Evolutionary conservation across 257 asterid genomes (phyloP).

Genomic region (Nicotiana obtusifolia): DNA sequence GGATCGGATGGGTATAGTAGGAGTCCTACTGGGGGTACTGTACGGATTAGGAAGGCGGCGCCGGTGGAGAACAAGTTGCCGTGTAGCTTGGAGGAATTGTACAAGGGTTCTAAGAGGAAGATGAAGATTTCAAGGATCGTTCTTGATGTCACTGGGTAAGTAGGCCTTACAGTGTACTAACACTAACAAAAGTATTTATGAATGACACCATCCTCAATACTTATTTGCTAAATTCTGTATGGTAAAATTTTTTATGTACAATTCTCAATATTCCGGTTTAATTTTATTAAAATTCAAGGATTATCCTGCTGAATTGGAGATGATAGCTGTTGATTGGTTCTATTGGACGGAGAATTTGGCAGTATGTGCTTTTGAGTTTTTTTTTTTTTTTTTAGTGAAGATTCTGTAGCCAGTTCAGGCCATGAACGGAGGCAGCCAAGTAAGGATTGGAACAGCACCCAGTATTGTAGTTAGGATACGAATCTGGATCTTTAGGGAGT

Average conservation of each 20-base stretch:
- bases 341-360: too few species aligned
- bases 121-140: conserved; percentile 65
- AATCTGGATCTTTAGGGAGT: neutral
- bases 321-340: too few species aligned
- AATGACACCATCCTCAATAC: too few species aligned
- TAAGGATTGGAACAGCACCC: neutral
- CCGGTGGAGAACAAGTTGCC: conserved; percentile 71
- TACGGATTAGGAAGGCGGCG: conserved; percentile 45
- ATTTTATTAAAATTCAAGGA: too few species aligned
- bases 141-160: conserved; percentile 50
- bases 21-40: too few species aligned
- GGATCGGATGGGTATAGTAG: conserved; percentile 28
- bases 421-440: neutral
- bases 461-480: neutral
- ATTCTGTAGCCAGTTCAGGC: neutral
- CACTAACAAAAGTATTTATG: neutral
- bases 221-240: too few species aligned
- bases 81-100: conserved; percentile 89
- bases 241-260: too few species aligned
- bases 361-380: neutral
- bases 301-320: too few species aligned
- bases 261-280: too few species aligned
- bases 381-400: neutral
- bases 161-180: neutral
- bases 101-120: conserved; percentile 72